Evolutionary conservation across 2,329 filamentous ascomycete genomes (phyloP).

Genomic region (Shiraia bambusicola): DNA sequence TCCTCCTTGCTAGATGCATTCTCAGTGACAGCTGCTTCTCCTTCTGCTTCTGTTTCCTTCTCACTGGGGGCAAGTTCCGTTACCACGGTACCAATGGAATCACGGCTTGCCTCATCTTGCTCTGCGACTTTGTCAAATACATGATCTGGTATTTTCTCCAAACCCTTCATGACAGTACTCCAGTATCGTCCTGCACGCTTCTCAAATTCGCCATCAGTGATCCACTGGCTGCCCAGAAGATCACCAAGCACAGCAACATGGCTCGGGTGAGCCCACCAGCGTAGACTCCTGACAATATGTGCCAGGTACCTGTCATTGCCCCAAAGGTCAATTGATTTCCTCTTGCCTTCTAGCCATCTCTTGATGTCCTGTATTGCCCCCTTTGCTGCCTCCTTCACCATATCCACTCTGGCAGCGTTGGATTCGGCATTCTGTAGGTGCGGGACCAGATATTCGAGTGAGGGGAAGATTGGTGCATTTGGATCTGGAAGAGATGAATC

Average conservation of each 20-base stretch:
- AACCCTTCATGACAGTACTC: conserved; percentile 73
- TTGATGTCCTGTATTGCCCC: conserved; percentile 61
- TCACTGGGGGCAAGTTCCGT: neutral
- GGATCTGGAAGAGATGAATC: conserved; percentile 73
- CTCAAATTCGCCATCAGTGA: conserved; percentile 80
- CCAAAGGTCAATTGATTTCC: conserved; percentile 83
- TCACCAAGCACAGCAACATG: conserved; percentile 90
- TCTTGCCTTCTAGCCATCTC: conserved; percentile 63
- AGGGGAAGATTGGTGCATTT: conserved; percentile 40
- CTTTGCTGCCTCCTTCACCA: conserved; percentile 15
- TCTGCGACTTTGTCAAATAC: conserved; percentile 19
- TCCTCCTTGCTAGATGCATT: neutral
- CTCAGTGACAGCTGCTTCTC: conserved; percentile 6
- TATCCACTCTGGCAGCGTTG: conserved; percentile 9
- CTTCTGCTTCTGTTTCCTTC: no score
- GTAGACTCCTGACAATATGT: conserved; percentile 82
- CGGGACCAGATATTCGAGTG: conserved; percentile 41
- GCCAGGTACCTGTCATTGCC: conserved; percentile 95
- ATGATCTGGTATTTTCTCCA: conserved; percentile 59
- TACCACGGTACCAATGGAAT: neutral
- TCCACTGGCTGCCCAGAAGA: conserved; percentile 92
- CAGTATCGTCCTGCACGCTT: conserved; percentile 74
- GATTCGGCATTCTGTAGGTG: conserved; percentile 22
- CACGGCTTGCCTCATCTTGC: neutral
- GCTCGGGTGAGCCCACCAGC: conserved; percentile 82